These are phyloP conservation scores for Aspergillus spinulosporus DNA, from an alignment of 2,329 filamentous ascomycete genomes.

Conservation along the genomic window DNA sequence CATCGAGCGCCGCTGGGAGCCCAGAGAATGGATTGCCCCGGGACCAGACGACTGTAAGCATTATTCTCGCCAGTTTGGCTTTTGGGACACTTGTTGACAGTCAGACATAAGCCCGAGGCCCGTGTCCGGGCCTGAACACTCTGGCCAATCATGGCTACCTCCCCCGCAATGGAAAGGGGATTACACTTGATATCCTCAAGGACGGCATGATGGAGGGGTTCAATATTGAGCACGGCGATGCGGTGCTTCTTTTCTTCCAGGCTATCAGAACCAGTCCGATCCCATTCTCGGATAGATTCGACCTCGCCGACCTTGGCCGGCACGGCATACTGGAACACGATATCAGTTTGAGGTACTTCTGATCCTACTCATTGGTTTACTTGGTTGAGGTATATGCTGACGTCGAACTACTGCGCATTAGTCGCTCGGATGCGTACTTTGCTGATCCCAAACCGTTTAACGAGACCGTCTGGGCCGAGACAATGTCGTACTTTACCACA, in stretches of 20 bases:
- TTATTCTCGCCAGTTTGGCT: neutral
- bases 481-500: slow-evolving; percentile 16
- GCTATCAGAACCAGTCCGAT: slow-evolving; percentile 13
- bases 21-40: slow-evolving; percentile 14
- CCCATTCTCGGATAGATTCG: slow-evolving; percentile 1
- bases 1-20: slow-evolving; percentile 7
- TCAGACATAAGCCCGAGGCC: slow-evolving; percentile 11
- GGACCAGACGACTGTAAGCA: slow-evolving; percentile 13
- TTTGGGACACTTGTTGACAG: neutral
- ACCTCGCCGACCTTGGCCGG: slow-evolving; percentile 11
- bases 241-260: slow-evolving; percentile 12
- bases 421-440: slow-evolving; percentile 20
- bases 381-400: no score
- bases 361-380: no score
- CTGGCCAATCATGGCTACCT: slow-evolving; percentile 21
- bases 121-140: slow-evolving; percentile 18
- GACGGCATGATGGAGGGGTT: slow-evolving; percentile 17
- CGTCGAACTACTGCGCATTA: neutral
- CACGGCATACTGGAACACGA: slow-evolving; percentile 18
- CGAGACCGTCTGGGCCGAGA: slow-evolving; percentile 19
- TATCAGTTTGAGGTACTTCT: slow-evolving; percentile 13
- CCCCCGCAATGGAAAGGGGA: slow-evolving; percentile 15
- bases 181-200: slow-evolving; percentile 14
- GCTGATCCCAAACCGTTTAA: slow-evolving; percentile 21
- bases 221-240: slow-evolving; percentile 16